Conservation (phyloP, 345 rosid species). For the Raphanus sativus region DNA sequence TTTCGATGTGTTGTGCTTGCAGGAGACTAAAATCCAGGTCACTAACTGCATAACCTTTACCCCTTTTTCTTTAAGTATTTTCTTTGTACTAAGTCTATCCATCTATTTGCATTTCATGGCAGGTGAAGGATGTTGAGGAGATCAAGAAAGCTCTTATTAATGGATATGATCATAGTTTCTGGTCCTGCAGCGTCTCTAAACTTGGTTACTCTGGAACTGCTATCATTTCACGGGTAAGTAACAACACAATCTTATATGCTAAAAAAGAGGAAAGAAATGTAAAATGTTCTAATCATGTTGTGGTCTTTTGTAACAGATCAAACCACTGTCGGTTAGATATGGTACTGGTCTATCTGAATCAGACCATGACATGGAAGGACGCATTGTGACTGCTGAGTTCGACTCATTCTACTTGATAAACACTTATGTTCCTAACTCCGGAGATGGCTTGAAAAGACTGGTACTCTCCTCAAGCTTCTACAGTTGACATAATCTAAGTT, state of each 20-base stretch:
- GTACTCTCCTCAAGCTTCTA: constrained; percentile 48
- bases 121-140: constrained; percentile 87
- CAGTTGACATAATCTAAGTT: too few species aligned
- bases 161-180: constrained; percentile 80
- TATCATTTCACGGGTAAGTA: constrained; percentile 77
- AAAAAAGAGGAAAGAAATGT: background rate
- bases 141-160: constrained; percentile 62
- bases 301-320: constrained; percentile 53
- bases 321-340: constrained; percentile 85
- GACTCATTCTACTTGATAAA: constrained; percentile 73
- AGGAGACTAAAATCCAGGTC: constrained; percentile 93
- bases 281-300: background rate
- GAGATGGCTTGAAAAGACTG: constrained; percentile 96
- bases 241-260: background rate
- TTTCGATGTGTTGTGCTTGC: constrained; percentile 86
- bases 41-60: constrained; percentile 22
- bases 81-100: background rate
- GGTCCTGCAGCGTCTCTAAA: constrained; percentile 88
- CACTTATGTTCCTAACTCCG: constrained; percentile 90
- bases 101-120: constrained; percentile 29
- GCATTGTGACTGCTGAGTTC: constrained; percentile 83
- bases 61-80: background rate
- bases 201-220: constrained; percentile 99
- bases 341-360: constrained; percentile 74
- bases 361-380: constrained; percentile 88